Evolutionary conservation across 2,329 filamentous ascomycete species (phyloP).

Genomic region (Thelonectria rubi): DNA sequence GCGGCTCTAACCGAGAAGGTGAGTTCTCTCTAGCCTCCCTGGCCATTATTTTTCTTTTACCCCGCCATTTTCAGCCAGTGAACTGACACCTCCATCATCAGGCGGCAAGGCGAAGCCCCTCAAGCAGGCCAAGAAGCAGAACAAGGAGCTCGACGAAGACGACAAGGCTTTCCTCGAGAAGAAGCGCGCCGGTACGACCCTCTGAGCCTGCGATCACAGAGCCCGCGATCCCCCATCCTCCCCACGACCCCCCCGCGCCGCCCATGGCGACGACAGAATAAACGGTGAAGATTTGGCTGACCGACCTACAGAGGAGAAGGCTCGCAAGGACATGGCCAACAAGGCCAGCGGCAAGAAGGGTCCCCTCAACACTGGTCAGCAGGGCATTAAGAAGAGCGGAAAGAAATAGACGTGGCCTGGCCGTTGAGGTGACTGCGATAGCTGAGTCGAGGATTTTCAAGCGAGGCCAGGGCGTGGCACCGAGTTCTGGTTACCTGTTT

Average conservation of each 20-base stretch:
- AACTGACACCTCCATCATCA: slow-evolving; percentile 54
- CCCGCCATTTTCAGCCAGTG: slow-evolving; percentile 17
- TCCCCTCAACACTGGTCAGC: slow-evolving; percentile 81
- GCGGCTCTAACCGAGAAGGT: slow-evolving; percentile 53
- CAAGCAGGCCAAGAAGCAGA: slow-evolving; percentile 88
- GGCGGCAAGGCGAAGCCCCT: slow-evolving; percentile 85
- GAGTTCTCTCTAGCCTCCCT: slow-evolving; percentile 22
- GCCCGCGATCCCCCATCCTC: background rate
- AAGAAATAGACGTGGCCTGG: slow-evolving; percentile 76
- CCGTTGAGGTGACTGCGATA: slow-evolving; percentile 10
- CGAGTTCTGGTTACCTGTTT: slow-evolving; percentile 25
- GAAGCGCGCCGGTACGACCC: slow-evolving; percentile 78
- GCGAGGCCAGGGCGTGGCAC: slow-evolving; percentile 28
- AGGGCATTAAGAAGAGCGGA: slow-evolving; percentile 98
- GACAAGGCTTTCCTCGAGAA: slow-evolving; percentile 85
- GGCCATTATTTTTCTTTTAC: background rate
- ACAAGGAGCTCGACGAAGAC: slow-evolving; percentile 86
- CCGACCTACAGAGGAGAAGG: slow-evolving; percentile 76
- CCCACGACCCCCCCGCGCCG: no score
- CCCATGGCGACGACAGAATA: background rate
- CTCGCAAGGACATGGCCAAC: slow-evolving; percentile 82
- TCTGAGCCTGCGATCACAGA: background rate
- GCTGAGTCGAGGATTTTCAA: slow-evolving; percentile 14
- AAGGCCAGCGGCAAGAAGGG: slow-evolving; percentile 92
- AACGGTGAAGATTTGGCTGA: slow-evolving; percentile 28